Percentiles rank a stretch among this genome's conserved stretches.
Conservation (phyloP, 2,329 filamentous ascomycete genomes). For the Aureobasidium sp. region DNA sequence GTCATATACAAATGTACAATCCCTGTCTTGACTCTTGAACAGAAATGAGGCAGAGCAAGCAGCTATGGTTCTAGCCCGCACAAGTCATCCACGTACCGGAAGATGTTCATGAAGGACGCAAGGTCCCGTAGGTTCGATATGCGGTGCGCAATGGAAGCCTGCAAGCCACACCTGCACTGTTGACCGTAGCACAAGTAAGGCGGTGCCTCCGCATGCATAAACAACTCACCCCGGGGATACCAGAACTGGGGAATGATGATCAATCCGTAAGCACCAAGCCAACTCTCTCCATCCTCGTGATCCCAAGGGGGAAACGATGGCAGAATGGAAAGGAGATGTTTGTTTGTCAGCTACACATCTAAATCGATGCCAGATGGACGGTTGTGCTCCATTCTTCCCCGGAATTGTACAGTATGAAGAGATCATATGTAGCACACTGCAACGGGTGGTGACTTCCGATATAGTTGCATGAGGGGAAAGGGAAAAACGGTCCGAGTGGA, state of each 20-base stretch:
- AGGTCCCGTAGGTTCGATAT: not conserved
- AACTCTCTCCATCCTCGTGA: not conserved
- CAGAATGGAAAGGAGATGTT: not conserved
- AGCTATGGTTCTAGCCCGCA: not conserved
- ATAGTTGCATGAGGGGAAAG: not conserved
- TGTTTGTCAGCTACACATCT: not conserved
- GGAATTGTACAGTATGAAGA: not conserved
- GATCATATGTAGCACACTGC: not conserved
- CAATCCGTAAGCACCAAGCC: not conserved
- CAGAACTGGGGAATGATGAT: not conserved
- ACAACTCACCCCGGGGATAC: not conserved
- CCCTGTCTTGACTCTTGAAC: not conserved
- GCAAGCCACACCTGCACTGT: not conserved
- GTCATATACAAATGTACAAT: not conserved
- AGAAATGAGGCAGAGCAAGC: too few species aligned
- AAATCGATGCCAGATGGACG: not conserved
- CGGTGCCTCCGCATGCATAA: not conserved
- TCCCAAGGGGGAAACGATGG: not conserved
- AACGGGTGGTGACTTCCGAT: slow-evolving; percentile 2
- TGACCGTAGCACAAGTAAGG: not conserved
- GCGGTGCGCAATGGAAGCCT: not conserved
- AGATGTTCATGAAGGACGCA: not conserved
- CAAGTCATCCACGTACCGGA: not conserved
- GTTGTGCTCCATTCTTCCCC: slow-evolving; percentile 2
- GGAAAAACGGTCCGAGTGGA: not conserved